These are phyloP conservation scores for Dactylellina haptotyla DNA, from an alignment of 2,329 filamentous ascomycete genomes.

Conservation along the genomic window DNA sequence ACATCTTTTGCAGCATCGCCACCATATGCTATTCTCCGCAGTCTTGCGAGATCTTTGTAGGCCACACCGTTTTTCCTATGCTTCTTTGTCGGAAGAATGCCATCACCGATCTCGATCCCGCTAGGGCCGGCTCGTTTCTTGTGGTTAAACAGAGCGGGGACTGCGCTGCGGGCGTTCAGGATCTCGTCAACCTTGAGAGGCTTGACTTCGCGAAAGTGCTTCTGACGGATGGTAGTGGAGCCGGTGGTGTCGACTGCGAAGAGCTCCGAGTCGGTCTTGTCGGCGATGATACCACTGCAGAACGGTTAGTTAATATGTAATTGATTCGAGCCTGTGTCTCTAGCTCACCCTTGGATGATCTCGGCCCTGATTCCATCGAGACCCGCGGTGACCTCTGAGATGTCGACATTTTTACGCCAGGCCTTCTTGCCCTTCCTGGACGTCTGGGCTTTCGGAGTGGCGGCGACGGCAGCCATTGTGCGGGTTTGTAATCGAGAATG, in stretches of 20 bases:
- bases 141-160: constrained; percentile 79
- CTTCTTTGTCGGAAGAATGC: constrained; percentile 78
- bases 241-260: constrained; percentile 84
- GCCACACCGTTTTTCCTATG: constrained; percentile 81
- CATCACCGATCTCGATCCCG: constrained; percentile 64
- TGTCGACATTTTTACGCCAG: constrained; percentile 97
- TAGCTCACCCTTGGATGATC: constrained; percentile 81
- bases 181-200: constrained; percentile 91
- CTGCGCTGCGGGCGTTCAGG: constrained; percentile 80
- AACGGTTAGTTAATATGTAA: constrained; percentile 47
- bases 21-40: constrained; percentile 82
- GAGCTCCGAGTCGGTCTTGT: constrained; percentile 83
- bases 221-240: constrained; percentile 73
- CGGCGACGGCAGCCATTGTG: constrained; percentile 71
- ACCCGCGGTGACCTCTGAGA: constrained; percentile 83
- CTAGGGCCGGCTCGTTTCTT: constrained; percentile 72
- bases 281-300: constrained; percentile 80
- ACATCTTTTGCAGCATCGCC: constrained; percentile 64
- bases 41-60: constrained; percentile 80
- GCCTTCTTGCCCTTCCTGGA: constrained; percentile 98
- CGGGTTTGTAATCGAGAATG: background rate
- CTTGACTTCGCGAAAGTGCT: constrained; percentile 76
- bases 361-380: constrained; percentile 86
- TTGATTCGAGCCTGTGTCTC: constrained; percentile 51
- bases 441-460: constrained; percentile 74